phyloP scores from a whole-genome alignment of 495 filamentous ascomycete genomes.

The Physcia stellaris region DNA sequence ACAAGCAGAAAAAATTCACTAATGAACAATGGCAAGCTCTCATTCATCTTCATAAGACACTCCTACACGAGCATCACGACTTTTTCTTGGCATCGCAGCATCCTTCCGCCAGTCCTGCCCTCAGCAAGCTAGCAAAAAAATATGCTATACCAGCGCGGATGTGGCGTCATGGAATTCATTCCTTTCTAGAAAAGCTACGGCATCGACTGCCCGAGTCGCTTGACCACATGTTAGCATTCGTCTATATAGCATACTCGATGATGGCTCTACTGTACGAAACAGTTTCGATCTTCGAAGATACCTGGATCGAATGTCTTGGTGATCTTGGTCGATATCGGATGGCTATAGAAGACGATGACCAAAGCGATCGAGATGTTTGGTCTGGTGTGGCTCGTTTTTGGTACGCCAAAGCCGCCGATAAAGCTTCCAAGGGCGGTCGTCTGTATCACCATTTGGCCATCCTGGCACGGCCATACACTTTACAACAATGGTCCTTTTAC shows the following conservation, averaged over 20 bases:
- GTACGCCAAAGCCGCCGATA: constrained; percentile 69
- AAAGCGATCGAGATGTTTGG: constrained; percentile 65
- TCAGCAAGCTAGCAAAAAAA: constrained; percentile 25
- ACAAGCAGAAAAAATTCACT: constrained; percentile 16
- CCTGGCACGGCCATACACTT: constrained; percentile 55
- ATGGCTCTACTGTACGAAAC: constrained; percentile 38
- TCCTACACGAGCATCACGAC: constrained; percentile 33
- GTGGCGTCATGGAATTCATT: constrained; percentile 39
- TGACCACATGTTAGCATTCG: constrained; percentile 39
- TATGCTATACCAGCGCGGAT: constrained; percentile 37
- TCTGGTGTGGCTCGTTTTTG: constrained; percentile 61
- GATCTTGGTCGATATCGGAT: constrained; percentile 37
- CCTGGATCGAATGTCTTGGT: constrained; percentile 75
- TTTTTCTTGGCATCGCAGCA: constrained; percentile 38
- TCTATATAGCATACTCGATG: constrained; percentile 40
- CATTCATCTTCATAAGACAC: constrained; percentile 27
- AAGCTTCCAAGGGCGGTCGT: constrained; percentile 54
- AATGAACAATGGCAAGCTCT: constrained; percentile 34
- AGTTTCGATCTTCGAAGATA: constrained; percentile 54
- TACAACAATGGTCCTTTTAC: constrained; percentile 70
- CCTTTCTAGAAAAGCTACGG: constrained; percentile 32
- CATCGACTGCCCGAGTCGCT: constrained; percentile 30
- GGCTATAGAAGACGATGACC: constrained; percentile 37
- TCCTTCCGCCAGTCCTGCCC: constrained; percentile 26
- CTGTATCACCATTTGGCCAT: constrained; percentile 81